phyloP scores from a whole-genome alignment of 1,284 basidiomycete species.

The Sparassis latifolia region DNA sequence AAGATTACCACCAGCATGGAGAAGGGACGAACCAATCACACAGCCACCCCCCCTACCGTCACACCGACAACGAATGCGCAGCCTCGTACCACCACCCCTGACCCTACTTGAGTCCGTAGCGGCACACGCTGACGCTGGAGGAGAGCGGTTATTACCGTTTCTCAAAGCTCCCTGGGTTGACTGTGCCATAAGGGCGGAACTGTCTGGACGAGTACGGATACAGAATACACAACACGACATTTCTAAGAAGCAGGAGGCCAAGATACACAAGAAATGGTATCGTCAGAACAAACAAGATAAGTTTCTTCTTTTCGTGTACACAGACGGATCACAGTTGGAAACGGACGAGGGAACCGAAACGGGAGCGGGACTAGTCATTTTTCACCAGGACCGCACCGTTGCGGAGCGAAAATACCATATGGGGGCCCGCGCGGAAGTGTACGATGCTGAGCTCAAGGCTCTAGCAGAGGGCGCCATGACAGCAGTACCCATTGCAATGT shows the following conservation, averaged over 20 bases:
- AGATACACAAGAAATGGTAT: too few relatives aligned
- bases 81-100: background rate
- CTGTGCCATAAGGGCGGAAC: too few relatives aligned
- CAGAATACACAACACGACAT: too few relatives aligned
- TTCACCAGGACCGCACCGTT: background rate
- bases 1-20: background rate
- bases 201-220: too few relatives aligned
- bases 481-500: background rate
- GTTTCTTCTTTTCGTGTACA: too few relatives aligned
- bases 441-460: slow-evolving; percentile 1
- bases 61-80: background rate
- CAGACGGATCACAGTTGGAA: background rate
- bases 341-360: background rate
- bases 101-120: background rate
- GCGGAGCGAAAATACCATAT: background rate
- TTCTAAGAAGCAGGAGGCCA: too few relatives aligned
- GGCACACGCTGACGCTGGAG: too few relatives aligned
- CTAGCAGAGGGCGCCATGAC: background rate
- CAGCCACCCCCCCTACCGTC: too few relatives aligned
- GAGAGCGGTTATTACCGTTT: too few relatives aligned
- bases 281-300: too few relatives aligned
- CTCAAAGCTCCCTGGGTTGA: too few relatives aligned
- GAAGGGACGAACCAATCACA: background rate
- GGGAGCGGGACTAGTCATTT: background rate
- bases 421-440: background rate